Conservation (phyloP, 2,329 filamentous ascomycete species). For the Aureobasidium pullulans region DNA sequence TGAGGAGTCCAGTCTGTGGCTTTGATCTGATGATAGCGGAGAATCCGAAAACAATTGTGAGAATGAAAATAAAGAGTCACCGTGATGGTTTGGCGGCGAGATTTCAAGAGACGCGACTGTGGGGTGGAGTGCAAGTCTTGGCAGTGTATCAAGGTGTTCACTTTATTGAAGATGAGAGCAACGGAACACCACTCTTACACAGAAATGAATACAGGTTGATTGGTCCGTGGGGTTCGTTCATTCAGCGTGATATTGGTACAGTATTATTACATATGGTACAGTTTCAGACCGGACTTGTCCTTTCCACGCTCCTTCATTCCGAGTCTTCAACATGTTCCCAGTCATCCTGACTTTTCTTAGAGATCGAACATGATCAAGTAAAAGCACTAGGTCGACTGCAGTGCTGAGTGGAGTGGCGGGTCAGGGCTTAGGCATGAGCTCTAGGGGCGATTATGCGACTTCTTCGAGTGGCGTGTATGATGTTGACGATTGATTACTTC, state of each 20-base stretch:
- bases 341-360: too few species aligned
- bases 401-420: too few species aligned
- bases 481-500: not conserved
- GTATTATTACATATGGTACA: constrained; percentile 10
- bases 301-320: not conserved
- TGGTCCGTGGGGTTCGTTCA: not conserved
- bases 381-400: too few species aligned
- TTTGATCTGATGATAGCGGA: not conserved
- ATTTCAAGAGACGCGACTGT: not conserved
- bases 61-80: not conserved
- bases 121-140: not conserved
- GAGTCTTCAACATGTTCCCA: not conserved
- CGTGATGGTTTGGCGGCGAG: constrained; percentile 1
- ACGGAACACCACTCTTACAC: too few species aligned
- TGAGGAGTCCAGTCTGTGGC: not conserved
- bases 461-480: not conserved
- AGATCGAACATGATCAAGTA: too few species aligned
- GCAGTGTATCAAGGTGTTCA: not conserved
- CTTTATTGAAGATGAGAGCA: too few species aligned
- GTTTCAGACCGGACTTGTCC: not conserved
- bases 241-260: constrained; percentile 7
- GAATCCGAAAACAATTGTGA: not conserved
- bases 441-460: not conserved
- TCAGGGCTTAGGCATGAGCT: not conserved
- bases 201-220: too few species aligned